These are phyloP conservation scores for Tagetes erecta DNA, from an alignment of 129 eudicot genomes.

Conservation along the genomic window DNA sequence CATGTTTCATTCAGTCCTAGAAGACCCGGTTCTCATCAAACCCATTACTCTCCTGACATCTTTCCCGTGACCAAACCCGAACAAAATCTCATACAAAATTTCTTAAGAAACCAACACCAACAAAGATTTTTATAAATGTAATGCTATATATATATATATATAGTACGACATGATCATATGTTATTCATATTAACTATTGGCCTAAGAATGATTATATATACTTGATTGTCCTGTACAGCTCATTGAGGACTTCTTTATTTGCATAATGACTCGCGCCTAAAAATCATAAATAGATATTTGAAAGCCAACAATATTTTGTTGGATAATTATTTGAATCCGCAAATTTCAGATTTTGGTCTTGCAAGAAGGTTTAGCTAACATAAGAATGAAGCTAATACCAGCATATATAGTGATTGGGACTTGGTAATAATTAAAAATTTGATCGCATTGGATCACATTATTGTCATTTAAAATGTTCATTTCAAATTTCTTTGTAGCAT, in stretches of 20 bases:
- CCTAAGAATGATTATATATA: neutral
- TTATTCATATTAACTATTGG: too few species aligned
- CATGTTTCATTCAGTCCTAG: too few species aligned
- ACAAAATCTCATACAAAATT: too few species aligned
- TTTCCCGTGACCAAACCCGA: too few species aligned
- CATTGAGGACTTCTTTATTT: conserved; percentile 36
- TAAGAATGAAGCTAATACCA: conserved; percentile 29
- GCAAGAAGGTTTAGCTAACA: conserved; percentile 33
- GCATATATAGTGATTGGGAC: conserved; percentile 32
- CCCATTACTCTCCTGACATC: too few species aligned
- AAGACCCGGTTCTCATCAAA: too few species aligned
- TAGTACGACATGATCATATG: too few species aligned
- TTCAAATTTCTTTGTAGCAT: conserved; percentile 27
- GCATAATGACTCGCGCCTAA: conserved; percentile 38
- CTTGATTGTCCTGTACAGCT: conserved; percentile 38
- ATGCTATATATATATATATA: too few species aligned
- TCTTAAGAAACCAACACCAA: too few species aligned
- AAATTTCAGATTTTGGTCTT: conserved; percentile 41
- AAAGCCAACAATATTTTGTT: conserved; percentile 35
- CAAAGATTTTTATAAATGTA: too few species aligned
- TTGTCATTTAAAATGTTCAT: conserved; percentile 13
- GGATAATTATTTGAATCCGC: conserved; percentile 35
- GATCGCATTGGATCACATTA: neutral
- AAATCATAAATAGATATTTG: conserved; percentile 38
- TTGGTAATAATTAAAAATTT: conserved; percentile 20